A percentile compares a stretch with the other conserved stretches of the same genome.
Evolutionary conservation across 208 protist genomes (phyloP).

Genomic region (Crithidia acanthocephali): DNA sequence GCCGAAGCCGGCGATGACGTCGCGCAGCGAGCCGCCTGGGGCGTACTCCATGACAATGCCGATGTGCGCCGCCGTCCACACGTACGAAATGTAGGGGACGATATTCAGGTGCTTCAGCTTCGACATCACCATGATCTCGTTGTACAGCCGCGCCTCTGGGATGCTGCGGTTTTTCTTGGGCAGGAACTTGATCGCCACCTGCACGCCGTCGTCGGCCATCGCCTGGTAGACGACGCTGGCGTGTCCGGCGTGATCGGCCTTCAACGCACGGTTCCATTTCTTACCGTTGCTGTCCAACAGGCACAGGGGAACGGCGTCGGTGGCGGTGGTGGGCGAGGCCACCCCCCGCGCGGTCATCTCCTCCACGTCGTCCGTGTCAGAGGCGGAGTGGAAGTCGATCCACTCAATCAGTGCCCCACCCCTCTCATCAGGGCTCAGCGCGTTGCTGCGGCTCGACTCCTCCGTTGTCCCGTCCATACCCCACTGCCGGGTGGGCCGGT

Average conservation of each 20-base stretch:
- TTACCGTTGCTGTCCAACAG: conserved; percentile 54
- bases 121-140: conserved; percentile 54
- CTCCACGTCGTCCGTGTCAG: conserved; percentile 3
- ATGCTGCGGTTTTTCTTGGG: conserved; percentile 55
- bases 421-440: not conserved
- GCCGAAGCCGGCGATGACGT: conserved; percentile 60
- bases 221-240: conserved; percentile 69
- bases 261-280: conserved; percentile 53
- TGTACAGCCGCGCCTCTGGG: conserved; percentile 39
- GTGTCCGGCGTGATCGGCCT: conserved; percentile 50
- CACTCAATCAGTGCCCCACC: conserved; percentile 33
- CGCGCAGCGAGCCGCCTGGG: conserved; percentile 62
- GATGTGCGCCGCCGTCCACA: conserved; percentile 48
- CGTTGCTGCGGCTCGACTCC: conserved; percentile 10
- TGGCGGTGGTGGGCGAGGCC: conserved; percentile 14
- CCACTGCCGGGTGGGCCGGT: not conserved
- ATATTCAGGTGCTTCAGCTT: conserved; percentile 70
- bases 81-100: conserved; percentile 68
- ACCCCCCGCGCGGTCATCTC: conserved; percentile 1
- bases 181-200: conserved; percentile 81
- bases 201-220: conserved; percentile 54
- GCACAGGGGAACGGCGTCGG: conserved; percentile 42
- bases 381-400: conserved; percentile 27
- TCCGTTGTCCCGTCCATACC: not conserved
- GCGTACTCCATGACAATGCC: conserved; percentile 86